phyloP scores from a whole-genome alignment of 805 yeast species.

The Candida argentea region DNA sequence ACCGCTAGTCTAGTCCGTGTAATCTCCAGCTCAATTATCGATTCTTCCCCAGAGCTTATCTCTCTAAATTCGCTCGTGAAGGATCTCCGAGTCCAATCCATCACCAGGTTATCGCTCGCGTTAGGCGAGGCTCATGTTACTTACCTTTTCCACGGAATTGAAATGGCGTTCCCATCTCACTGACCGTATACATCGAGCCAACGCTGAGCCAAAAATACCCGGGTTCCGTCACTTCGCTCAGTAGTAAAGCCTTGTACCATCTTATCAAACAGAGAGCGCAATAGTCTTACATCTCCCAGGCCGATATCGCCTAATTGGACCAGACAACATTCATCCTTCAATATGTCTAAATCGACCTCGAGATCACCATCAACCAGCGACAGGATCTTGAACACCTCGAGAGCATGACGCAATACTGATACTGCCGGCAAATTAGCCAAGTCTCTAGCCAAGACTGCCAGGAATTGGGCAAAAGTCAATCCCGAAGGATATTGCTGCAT shows the following conservation, averaged over 20 bases:
- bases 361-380: constrained; percentile 24
- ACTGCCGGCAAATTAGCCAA: constrained; percentile 40
- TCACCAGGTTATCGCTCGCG: no score
- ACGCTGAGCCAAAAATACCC: constrained; percentile 48
- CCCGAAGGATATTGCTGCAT: constrained; percentile 11
- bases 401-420: constrained; percentile 47
- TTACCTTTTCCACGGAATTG: no score
- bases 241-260: constrained; percentile 47
- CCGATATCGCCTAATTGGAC: constrained; percentile 37
- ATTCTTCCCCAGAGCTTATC: no score
- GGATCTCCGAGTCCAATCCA: no score
- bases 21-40: no score
- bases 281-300: constrained; percentile 34
- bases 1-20: no score
- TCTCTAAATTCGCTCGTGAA: no score
- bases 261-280: constrained; percentile 35
- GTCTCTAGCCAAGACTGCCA: constrained; percentile 50
- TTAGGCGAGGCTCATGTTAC: no score
- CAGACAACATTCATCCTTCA: constrained; percentile 38
- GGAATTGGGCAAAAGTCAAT: constrained; percentile 55
- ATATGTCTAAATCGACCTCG: constrained; percentile 37
- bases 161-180: no score
- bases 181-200: constrained; percentile 49
- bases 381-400: constrained; percentile 37
- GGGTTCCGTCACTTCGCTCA: constrained; percentile 48